A percentile compares a stretch with the other conserved stretches of the same genome.
Conservation (phyloP, 2,329 filamentous ascomycete species). For the Mycocentrospora acerina region DNA sequence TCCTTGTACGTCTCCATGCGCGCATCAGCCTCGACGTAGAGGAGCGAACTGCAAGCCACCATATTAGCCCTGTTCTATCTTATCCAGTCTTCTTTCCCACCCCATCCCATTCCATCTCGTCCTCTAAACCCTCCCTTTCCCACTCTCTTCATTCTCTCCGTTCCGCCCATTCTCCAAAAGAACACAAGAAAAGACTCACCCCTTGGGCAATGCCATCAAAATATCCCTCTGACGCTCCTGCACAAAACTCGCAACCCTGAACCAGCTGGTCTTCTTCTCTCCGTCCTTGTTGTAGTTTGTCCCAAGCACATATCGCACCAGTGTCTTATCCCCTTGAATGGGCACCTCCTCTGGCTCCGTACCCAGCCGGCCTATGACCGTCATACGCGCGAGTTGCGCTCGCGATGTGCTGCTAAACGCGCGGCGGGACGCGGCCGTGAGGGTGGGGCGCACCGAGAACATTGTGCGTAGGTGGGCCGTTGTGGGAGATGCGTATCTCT, state of each 20-base stretch:
- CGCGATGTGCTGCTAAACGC: slow-evolving; percentile 72
- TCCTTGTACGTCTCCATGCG: slow-evolving; percentile 64
- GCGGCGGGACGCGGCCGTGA: slow-evolving; percentile 52
- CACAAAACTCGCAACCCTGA: slow-evolving; percentile 73
- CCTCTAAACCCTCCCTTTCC: background rate
- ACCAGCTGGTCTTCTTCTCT: slow-evolving; percentile 81
- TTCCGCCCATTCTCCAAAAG: background rate
- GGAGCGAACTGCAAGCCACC: slow-evolving; percentile 60
- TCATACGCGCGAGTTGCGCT: slow-evolving; percentile 73
- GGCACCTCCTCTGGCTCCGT: slow-evolving; percentile 76
- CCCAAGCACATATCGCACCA: slow-evolving; percentile 77
- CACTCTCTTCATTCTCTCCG: background rate
- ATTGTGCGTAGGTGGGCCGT: slow-evolving; percentile 16
- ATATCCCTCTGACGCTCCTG: slow-evolving; percentile 72
- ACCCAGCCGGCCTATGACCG: slow-evolving; percentile 81
- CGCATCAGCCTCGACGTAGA: slow-evolving; percentile 84
- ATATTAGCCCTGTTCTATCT: slow-evolving; percentile 4
- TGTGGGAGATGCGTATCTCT: background rate
- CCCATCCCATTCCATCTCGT: background rate
- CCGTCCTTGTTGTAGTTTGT: slow-evolving; percentile 67
- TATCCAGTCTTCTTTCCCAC: background rate
- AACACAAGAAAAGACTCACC: slow-evolving; percentile 60
- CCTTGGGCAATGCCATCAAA: slow-evolving; percentile 75
- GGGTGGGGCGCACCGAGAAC: slow-evolving; percentile 49
- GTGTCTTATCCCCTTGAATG: slow-evolving; percentile 70